phyloP scores from a whole-genome alignment of 768 basidiomycete genomes.

The Mycena haematopus region DNA sequence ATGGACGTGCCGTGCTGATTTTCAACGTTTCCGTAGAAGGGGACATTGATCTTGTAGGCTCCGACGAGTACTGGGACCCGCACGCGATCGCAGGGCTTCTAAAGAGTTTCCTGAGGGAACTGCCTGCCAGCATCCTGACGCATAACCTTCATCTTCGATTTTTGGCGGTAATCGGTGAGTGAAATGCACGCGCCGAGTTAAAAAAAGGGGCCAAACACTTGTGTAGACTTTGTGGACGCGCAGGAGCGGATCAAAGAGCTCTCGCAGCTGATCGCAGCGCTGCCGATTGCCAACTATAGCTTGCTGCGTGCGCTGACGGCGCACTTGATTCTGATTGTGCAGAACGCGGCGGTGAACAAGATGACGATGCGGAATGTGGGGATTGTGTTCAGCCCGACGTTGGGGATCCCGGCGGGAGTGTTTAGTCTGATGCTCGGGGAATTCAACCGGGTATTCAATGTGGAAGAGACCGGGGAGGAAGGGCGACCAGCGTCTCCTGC shows the following conservation, averaged over 20 bases:
- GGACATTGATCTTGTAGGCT: slow-evolving; percentile 88
- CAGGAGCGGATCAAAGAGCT: slow-evolving; percentile 90
- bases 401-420: slow-evolving; percentile 97
- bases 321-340: slow-evolving; percentile 93
- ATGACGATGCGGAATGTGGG: slow-evolving; percentile 99
- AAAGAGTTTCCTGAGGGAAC: slow-evolving; percentile 91
- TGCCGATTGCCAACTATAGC: slow-evolving; percentile 93
- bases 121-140: slow-evolving; percentile 92
- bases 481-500: background rate
- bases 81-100: slow-evolving; percentile 96
- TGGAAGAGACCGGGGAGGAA: slow-evolving; percentile 42
- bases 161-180: slow-evolving; percentile 90
- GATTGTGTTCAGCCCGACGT: slow-evolving; percentile 96
- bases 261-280: slow-evolving; percentile 80
- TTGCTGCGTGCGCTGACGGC: slow-evolving; percentile 93
- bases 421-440: slow-evolving; percentile 94
- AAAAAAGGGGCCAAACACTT: slow-evolving; percentile 8
- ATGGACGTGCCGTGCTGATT: background rate
- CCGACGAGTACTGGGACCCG: slow-evolving; percentile 96
- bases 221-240: slow-evolving; percentile 83
- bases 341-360: slow-evolving; percentile 90
- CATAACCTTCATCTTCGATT: slow-evolving; percentile 91
- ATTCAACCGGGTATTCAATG: slow-evolving; percentile 93
- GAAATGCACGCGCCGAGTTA: slow-evolving; percentile 1
- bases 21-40: slow-evolving; percentile 66